phyloP scores from a whole-genome alignment of 108 stramenopile species.

The Bacterosira constricta region DNA sequence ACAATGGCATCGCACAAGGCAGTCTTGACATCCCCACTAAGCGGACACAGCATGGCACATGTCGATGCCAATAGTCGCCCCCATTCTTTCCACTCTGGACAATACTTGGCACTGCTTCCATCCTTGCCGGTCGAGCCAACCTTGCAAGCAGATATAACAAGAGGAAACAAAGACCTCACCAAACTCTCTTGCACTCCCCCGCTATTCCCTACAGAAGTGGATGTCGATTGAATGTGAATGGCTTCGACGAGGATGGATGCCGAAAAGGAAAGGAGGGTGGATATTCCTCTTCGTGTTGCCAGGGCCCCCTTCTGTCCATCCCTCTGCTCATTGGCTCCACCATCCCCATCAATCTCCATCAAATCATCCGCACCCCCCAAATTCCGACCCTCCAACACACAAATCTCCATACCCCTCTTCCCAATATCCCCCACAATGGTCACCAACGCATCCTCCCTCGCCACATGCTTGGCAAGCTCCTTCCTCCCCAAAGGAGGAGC shows the following conservation, averaged over 20 bases:
- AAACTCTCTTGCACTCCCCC: constrained; percentile 50
- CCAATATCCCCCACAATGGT: constrained; percentile 42
- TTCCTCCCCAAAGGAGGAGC: constrained; percentile 18
- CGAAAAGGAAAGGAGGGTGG: constrained; percentile 58
- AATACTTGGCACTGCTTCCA: not conserved
- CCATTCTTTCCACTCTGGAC: constrained; percentile 48
- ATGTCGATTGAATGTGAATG: constrained; percentile 50
- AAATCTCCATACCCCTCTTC: constrained; percentile 27
- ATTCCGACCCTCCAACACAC: constrained; percentile 20
- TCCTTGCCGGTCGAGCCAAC: not conserved
- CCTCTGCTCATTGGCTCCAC: not conserved
- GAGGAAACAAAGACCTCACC: constrained; percentile 44
- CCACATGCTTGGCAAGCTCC: constrained; percentile 54
- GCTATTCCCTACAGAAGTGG: constrained; percentile 11
- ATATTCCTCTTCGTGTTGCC: constrained; percentile 34
- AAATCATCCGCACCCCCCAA: too few relatives aligned
- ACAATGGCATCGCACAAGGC: constrained; percentile 47
- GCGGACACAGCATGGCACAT: constrained; percentile 25
- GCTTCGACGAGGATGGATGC: constrained; percentile 74
- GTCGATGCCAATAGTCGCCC: constrained; percentile 40
- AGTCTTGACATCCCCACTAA: constrained; percentile 17
- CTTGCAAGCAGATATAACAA: constrained; percentile 48
- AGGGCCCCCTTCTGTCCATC: not conserved
- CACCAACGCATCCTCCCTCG: constrained; percentile 57
- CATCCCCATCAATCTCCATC: too few relatives aligned